A percentile compares a stretch with the other conserved stretches of the same genome.
phyloP scores from a whole-genome alignment of 2,329 filamentous ascomycete species.

The Metarhizium sp. region DNA sequence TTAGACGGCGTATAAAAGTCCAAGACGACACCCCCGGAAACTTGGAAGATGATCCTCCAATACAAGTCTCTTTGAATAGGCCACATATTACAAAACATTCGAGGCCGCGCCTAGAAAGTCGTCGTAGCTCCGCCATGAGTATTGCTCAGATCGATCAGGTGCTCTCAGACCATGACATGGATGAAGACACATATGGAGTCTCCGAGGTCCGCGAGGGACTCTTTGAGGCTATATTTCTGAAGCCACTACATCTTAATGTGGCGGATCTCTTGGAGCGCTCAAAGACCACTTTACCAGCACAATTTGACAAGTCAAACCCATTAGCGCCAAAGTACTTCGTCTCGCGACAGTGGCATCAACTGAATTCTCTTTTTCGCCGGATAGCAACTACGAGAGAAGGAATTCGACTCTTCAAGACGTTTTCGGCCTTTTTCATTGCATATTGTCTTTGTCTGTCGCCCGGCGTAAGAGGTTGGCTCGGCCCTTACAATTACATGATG shows the following conservation, averaged over 20 bases:
- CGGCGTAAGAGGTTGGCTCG: constrained; percentile 37
- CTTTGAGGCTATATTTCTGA: constrained; percentile 39
- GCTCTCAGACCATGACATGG: constrained; percentile 23
- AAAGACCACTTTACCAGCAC: constrained; percentile 34
- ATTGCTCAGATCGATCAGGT: constrained; percentile 24
- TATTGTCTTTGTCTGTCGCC: constrained; percentile 47
- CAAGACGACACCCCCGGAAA: neutral
- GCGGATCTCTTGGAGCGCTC: constrained; percentile 31
- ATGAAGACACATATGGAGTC: constrained; percentile 32
- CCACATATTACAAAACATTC: constrained; percentile 9
- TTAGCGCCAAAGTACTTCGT: constrained; percentile 37
- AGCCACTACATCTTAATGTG: constrained; percentile 26
- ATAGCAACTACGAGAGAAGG: constrained; percentile 40
- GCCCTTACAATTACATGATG: constrained; percentile 46
- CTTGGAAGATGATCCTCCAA: neutral
- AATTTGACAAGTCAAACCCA: constrained; percentile 36
- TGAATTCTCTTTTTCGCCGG: constrained; percentile 27
- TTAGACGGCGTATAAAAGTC: neutral
- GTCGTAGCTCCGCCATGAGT: constrained; percentile 20
- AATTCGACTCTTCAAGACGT: constrained; percentile 42
- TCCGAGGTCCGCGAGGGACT: constrained; percentile 35
- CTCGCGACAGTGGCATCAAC: constrained; percentile 35
- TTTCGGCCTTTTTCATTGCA: constrained; percentile 45
- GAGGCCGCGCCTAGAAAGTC: neutral
- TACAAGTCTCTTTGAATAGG: constrained; percentile 4